A percentile compares a stretch with the other conserved stretches of the same genome.
phyloP scores from a whole-genome alignment of 2,329 filamentous ascomycete genomes.

The Dactylellina cionopaga region DNA sequence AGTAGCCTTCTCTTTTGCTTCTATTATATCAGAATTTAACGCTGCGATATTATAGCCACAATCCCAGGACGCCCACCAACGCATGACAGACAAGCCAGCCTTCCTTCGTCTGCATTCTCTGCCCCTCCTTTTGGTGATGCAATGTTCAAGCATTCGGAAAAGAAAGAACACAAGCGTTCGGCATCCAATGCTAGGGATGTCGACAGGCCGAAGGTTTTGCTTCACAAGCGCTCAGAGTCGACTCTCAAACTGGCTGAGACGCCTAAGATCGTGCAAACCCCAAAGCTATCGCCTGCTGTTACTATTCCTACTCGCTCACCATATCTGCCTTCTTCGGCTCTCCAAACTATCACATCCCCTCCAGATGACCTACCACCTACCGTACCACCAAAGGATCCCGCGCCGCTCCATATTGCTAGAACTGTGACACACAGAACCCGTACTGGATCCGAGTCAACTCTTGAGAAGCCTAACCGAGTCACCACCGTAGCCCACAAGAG shows the following conservation, averaged over 20 bases:
- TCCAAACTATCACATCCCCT: slow-evolving; percentile 18
- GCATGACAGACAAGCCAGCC: slow-evolving; percentile 66
- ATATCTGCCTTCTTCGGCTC: slow-evolving; percentile 5
- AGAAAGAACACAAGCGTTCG: slow-evolving; percentile 48
- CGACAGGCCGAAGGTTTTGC: slow-evolving; percentile 36
- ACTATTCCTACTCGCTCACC: slow-evolving; percentile 23
- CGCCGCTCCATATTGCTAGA: slow-evolving; percentile 27
- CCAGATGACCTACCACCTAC: slow-evolving; percentile 32
- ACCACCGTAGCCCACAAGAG: slow-evolving; percentile 17
- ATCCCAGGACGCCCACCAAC: slow-evolving; percentile 73
- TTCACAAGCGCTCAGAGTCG: slow-evolving; percentile 46
- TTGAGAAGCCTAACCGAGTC: slow-evolving; percentile 8
- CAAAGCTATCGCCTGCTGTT: slow-evolving; percentile 29
- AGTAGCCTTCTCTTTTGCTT: slow-evolving; percentile 59
- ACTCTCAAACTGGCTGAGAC: slow-evolving; percentile 33
- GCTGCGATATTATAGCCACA: slow-evolving; percentile 65
- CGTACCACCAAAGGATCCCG: slow-evolving; percentile 45
- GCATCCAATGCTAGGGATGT: slow-evolving; percentile 36
- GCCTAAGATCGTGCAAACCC: slow-evolving; percentile 17
- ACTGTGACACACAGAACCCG: slow-evolving; percentile 9
- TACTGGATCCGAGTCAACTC: slow-evolving; percentile 35
- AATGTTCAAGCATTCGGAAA: slow-evolving; percentile 36
- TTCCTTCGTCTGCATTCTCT: slow-evolving; percentile 45
- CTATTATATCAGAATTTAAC: slow-evolving; percentile 39
- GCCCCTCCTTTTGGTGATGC: slow-evolving; percentile 43